Conservation (phyloP, 1,139 yeast genomes). For the Protomyces pachydermus region DNA sequence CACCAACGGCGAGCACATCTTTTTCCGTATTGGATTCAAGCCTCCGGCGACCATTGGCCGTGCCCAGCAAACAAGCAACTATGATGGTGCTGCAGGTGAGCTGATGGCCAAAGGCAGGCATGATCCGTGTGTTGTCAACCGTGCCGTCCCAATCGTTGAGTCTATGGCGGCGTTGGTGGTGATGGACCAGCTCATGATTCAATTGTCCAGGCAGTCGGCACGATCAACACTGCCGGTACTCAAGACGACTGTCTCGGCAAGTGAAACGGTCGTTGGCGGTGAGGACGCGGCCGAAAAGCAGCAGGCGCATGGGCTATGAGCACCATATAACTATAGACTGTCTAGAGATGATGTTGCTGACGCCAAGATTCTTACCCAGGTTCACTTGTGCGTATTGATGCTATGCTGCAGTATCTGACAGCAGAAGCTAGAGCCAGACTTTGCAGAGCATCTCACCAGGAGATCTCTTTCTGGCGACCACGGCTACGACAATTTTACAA, state of each 20-base stretch:
- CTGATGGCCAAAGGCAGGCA: conserved; percentile 97
- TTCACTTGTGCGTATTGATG: too few relatives aligned
- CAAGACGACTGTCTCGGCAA: conserved; percentile 3
- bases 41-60: conserved; percentile 96
- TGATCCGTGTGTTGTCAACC: conserved; percentile 96
- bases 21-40: conserved; percentile 92
- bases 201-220: conserved; percentile 70
- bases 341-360: too few relatives aligned
- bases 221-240: conserved; percentile 33
- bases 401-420: too few relatives aligned
- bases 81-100: conserved; percentile 79
- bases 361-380: too few relatives aligned
- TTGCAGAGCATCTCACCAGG: too few relatives aligned
- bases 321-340: too few relatives aligned
- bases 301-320: too few relatives aligned
- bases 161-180: conserved; percentile 94
- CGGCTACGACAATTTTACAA: too few relatives aligned
- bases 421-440: too few relatives aligned
- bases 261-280: conserved; percentile 15
- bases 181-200: conserved; percentile 79
- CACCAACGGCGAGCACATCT: conserved; percentile 89
- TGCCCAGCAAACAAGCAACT: conserved; percentile 81
- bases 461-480: too few relatives aligned
- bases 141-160: conserved; percentile 97
- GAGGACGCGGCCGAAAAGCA: conserved; percentile 2